phyloP scores from a whole-genome alignment of 129 eudicot species.

The Centrapalus pauciflorus region DNA sequence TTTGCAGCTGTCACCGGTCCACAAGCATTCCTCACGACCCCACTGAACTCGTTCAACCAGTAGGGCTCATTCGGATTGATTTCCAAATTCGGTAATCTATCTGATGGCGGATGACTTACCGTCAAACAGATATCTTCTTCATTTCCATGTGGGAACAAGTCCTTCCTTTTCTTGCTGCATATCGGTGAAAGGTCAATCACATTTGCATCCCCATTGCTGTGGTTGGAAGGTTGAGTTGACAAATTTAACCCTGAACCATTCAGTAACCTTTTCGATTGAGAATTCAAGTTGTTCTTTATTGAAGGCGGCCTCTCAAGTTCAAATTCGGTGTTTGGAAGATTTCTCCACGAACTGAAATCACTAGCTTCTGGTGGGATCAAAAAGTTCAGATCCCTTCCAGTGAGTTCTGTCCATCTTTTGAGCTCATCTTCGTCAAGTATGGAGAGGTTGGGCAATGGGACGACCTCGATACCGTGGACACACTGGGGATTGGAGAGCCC shows the following conservation, averaged over 20 bases:
- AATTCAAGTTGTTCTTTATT: slow-evolving; percentile 26
- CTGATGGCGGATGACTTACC: slow-evolving; percentile 41
- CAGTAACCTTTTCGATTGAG: slow-evolving; percentile 56
- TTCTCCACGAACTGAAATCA: slow-evolving; percentile 79
- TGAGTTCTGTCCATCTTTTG: slow-evolving; percentile 77
- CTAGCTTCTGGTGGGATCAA: slow-evolving; percentile 67
- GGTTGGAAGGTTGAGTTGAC: slow-evolving; percentile 56
- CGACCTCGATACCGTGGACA: slow-evolving; percentile 83
- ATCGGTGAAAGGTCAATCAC: slow-evolving; percentile 55
- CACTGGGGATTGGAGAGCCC: slow-evolving; percentile 91
- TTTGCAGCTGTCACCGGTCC: slow-evolving; percentile 94
- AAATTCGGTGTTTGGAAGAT: slow-evolving; percentile 66
- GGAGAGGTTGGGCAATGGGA: slow-evolving; percentile 45
- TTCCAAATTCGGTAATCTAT: slow-evolving; percentile 47
- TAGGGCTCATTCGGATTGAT: slow-evolving; percentile 59
- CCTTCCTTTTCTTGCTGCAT: slow-evolving; percentile 64
- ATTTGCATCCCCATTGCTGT: slow-evolving; percentile 53
- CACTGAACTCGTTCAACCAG: slow-evolving; percentile 65
- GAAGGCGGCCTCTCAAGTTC: slow-evolving; percentile 58
- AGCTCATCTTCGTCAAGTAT: slow-evolving; percentile 60
- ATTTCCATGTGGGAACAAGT: slow-evolving; percentile 49
- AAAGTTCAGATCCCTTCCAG: slow-evolving; percentile 66
- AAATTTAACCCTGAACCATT: slow-evolving; percentile 69
- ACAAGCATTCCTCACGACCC: slow-evolving; percentile 59
- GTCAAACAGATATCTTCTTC: slow-evolving; percentile 54